Conservation (phyloP, 371 early-diverging fungal species). For the Batrachochytrium dendrobatidis region DNA sequence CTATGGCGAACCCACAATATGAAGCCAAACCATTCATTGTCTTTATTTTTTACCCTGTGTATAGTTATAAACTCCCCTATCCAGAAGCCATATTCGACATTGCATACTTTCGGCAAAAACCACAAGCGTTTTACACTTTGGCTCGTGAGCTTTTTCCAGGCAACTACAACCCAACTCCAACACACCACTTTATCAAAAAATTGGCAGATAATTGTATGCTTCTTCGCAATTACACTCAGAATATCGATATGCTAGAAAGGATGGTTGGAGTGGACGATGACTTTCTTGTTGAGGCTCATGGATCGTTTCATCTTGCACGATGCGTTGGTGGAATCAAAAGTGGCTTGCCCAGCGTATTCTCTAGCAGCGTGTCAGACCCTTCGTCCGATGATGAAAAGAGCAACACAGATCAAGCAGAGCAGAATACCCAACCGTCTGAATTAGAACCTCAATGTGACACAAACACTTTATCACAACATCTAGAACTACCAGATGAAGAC, state of each 20-base stretch:
- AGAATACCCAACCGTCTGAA: too few relatives aligned
- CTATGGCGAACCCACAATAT: background rate
- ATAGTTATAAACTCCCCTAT: slow-evolving; percentile 76
- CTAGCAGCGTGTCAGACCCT: background rate
- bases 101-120: slow-evolving; percentile 72
- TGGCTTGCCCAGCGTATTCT: background rate
- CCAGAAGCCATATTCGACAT: slow-evolving; percentile 93
- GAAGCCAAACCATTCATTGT: too few relatives aligned
- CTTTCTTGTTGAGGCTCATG: slow-evolving; percentile 87
- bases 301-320: slow-evolving; percentile 76
- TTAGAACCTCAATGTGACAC: too few relatives aligned
- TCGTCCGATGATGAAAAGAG: slow-evolving; percentile 4
- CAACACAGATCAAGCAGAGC: slow-evolving; percentile 6
- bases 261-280: slow-evolving; percentile 68
- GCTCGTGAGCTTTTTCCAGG: slow-evolving; percentile 89
- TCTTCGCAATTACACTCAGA: slow-evolving; percentile 85
- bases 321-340: slow-evolving; percentile 48
- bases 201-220: slow-evolving; percentile 66
- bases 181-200: slow-evolving; percentile 79
- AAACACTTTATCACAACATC: slow-evolving; percentile 3
- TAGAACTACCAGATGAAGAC: slow-evolving; percentile 12
- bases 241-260: slow-evolving; percentile 92
- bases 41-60: too few relatives aligned
- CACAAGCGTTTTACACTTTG: slow-evolving; percentile 81
- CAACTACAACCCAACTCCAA: slow-evolving; percentile 60